Conservation (phyloP, 192 early-diverging fungal species). For the Geranomyces michiganensis region DNA sequence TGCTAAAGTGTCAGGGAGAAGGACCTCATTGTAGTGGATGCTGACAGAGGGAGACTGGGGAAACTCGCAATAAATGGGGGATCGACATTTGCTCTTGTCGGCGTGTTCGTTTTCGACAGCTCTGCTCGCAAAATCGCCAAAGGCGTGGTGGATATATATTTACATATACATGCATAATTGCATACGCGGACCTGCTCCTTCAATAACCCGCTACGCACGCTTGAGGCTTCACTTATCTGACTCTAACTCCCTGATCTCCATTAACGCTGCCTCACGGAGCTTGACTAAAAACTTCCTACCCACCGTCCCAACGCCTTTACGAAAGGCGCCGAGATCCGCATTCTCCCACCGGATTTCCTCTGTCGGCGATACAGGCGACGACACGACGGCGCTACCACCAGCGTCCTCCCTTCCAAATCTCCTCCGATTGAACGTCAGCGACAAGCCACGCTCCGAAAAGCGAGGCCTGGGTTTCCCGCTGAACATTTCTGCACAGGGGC, state of each 20-base stretch:
- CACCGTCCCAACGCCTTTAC: slow-evolving; percentile 2
- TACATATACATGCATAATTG: not conserved
- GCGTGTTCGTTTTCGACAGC: no score
- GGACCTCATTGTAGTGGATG: no score
- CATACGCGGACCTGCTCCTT: not conserved
- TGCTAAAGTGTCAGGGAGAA: no score
- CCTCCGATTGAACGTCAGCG: not conserved
- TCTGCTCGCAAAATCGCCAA: no score
- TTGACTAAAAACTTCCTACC: not conserved
- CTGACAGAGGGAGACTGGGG: no score
- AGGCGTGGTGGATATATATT: no score
- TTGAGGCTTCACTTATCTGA: not conserved
- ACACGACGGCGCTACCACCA: not conserved
- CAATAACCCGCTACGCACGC: not conserved
- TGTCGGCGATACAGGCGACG: not conserved
- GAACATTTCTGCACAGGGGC: not conserved
- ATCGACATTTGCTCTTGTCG: no score
- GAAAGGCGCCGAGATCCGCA: not conserved
- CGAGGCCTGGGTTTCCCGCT: not conserved
- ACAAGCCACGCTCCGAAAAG: not conserved
- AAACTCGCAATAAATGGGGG: no score
- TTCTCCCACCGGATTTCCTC: not conserved
- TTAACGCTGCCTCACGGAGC: not conserved
- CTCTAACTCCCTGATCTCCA: not conserved
- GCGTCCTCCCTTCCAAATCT: not conserved